phyloP scores from a whole-genome alignment of 768 basidiomycete genomes.

The Termitomyces sp. region DNA sequence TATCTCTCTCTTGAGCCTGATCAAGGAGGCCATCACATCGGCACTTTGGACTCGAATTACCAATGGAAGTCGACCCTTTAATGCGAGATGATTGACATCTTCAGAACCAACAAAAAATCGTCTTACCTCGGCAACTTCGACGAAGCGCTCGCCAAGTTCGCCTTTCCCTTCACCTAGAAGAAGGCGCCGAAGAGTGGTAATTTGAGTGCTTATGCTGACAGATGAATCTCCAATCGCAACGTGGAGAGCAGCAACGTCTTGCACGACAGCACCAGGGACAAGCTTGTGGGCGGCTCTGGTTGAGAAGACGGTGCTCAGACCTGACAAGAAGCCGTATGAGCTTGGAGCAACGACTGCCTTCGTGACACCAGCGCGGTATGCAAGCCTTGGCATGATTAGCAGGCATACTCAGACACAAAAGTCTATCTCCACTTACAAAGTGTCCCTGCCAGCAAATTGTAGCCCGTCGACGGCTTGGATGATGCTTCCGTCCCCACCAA shows the following conservation, averaged over 20 bases:
- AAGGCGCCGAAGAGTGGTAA: conserved; percentile 66
- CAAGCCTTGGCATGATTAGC: conserved; percentile 40
- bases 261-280: conserved; percentile 58
- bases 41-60: conserved; percentile 74
- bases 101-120: not conserved
- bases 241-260: conserved; percentile 64
- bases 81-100: not conserved
- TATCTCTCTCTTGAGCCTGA: conserved; percentile 63
- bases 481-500: conserved; percentile 47
- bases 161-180: conserved; percentile 43
- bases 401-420: not conserved
- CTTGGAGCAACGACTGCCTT: conserved; percentile 55
- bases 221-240: conserved; percentile 46
- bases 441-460: conserved; percentile 61
- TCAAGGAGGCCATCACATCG: conserved; percentile 76
- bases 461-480: conserved; percentile 68
- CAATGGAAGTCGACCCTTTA: conserved; percentile 64
- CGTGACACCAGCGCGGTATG: conserved; percentile 63
- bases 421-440: conserved; percentile 46
- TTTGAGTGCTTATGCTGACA: conserved; percentile 72
- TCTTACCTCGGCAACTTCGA: conserved; percentile 40
- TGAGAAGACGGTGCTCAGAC: conserved; percentile 64
- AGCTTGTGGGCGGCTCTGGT: conserved; percentile 57
- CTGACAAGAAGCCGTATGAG: conserved; percentile 53
- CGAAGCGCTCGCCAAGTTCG: conserved; percentile 39